Conservation (phyloP, 139 green algal genomes). For the Mychonastes homosphaera region DNA sequence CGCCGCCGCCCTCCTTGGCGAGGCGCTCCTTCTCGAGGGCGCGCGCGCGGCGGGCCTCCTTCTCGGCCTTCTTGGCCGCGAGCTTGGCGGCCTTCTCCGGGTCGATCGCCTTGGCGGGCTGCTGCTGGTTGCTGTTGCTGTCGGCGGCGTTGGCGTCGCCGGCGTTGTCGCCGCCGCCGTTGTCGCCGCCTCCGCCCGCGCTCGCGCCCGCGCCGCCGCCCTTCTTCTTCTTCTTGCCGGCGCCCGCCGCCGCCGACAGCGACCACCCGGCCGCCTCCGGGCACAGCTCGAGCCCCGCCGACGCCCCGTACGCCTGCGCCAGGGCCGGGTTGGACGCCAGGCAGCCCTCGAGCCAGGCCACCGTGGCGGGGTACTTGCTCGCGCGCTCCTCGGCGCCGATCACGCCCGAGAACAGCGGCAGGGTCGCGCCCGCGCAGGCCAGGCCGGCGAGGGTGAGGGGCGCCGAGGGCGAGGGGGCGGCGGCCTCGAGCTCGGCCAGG, state of each 20-base stretch:
- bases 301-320: background rate
- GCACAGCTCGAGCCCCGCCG: constrained; percentile 35
- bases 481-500: background rate
- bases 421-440: constrained; percentile 25
- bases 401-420: constrained; percentile 37
- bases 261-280: constrained; percentile 27
- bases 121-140: constrained; percentile 3
- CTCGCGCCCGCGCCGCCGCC: constrained; percentile 10
- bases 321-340: background rate
- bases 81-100: constrained; percentile 66
- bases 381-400: constrained; percentile 32
- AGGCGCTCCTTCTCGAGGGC: constrained; percentile 58
- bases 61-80: constrained; percentile 69
- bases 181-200: constrained; percentile 4
- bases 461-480: background rate
- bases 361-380: constrained; percentile 4
- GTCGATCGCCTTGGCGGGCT: constrained; percentile 30
- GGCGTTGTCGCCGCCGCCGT: background rate
- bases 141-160: background rate
- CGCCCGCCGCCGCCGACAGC: constrained; percentile 15
- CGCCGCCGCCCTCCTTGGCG: constrained; percentile 17
- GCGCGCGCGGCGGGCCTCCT: constrained; percentile 58
- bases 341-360: constrained; percentile 27
- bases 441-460: constrained; percentile 44
- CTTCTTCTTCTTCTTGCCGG: constrained; percentile 41